A percentile compares a stretch with the other conserved stretches of the same genome.
Evolutionary conservation across 2,329 filamentous ascomycete species (phyloP).

Genomic region (Mollisia scopiformis): DNA sequence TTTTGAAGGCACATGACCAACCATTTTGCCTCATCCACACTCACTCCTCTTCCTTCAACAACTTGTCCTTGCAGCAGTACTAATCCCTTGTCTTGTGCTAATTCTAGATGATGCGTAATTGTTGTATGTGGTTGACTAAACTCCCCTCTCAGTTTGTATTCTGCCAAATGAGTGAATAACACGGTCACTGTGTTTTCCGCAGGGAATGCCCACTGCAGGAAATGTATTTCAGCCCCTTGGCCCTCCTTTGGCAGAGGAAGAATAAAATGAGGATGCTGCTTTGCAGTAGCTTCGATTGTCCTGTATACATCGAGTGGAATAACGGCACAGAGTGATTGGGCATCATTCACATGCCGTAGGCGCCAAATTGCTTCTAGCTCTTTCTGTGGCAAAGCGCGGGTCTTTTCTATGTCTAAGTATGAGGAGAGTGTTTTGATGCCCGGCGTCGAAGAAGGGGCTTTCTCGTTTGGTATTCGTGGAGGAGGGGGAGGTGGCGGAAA

Average conservation of each 20-base stretch:
- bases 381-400: conserved; percentile 69
- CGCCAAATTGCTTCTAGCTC: conserved; percentile 92
- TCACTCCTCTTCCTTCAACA: conserved; percentile 74
- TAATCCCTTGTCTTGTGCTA: conserved; percentile 72
- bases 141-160: conserved; percentile 89
- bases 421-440: conserved; percentile 61
- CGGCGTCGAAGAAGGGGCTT: conserved; percentile 36
- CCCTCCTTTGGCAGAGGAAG: conserved; percentile 75
- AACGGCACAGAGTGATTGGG: conserved; percentile 79
- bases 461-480: conserved; percentile 23
- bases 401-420: conserved; percentile 81
- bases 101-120: conserved; percentile 86
- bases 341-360: conserved; percentile 75
- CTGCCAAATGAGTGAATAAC: conserved; percentile 90
- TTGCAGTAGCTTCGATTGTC: conserved; percentile 72
- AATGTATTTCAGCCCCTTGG: conserved; percentile 88
- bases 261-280: conserved; percentile 83
- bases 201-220: conserved; percentile 95
- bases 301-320: conserved; percentile 76
- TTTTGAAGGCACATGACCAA: conserved; percentile 90
- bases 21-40: conserved; percentile 83
- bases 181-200: conserved; percentile 70
- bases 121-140: conserved; percentile 93
- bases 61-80: conserved; percentile 87
- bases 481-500: conserved; percentile 38